Evolutionary conservation across 1,139 yeast species (phyloP), one percentile per base, ranked within the genome.

Genomic region (Scheffersomyces lignicola): DNA sequence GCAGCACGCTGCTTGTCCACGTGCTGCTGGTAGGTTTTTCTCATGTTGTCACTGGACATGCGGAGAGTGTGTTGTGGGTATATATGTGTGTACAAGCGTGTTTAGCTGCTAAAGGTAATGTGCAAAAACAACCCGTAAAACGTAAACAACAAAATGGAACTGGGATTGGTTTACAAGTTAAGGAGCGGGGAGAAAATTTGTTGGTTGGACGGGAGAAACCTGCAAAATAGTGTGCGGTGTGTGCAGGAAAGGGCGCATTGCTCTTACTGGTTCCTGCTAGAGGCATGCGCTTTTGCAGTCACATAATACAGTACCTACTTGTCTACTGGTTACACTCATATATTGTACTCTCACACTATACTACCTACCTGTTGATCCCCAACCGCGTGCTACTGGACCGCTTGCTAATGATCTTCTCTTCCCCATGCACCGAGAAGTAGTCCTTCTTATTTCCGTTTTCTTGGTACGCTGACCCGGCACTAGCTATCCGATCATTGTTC

Each of bases 1-100:
- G 37, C 40, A 7, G 40, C 40, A 26, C 31, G 38, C 15, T 37
- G 38, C 14, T 32, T 18, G 17, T 37, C 40, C 5, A 34, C 38
- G 6, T 15, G 29, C n/a, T 18, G 21, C 18, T 26, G 29, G 11
- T 16, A 7, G 6, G 29, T 16, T 10, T 26, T 26, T 13, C 29
- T 26, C 20, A 26, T 26, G 18, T n/a, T 26, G 18, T 26, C 29
- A 26, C 20, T 26, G 4, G 29, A 26, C 29, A 26, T 26, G 5
- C 7, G 26, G n/a, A n/a, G n/a, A n/a, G n/a, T n/a, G n/a, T n/a
- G n/a, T n/a, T n/a, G n/a, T n/a, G n/a, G n/a, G n/a, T n/a, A n/a
- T n/a, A n/a, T n/a, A n/a, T n/a, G n/a, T n/a, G n/a, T n/a, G n/a
- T n/a, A n/a, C n/a, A n/a, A n/a, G n/a, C n/a, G n/a, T n/a, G n/a